Conservation (phyloP, 1,284 basidiomycete genomes). For the Leccinum subatratum region DNA sequence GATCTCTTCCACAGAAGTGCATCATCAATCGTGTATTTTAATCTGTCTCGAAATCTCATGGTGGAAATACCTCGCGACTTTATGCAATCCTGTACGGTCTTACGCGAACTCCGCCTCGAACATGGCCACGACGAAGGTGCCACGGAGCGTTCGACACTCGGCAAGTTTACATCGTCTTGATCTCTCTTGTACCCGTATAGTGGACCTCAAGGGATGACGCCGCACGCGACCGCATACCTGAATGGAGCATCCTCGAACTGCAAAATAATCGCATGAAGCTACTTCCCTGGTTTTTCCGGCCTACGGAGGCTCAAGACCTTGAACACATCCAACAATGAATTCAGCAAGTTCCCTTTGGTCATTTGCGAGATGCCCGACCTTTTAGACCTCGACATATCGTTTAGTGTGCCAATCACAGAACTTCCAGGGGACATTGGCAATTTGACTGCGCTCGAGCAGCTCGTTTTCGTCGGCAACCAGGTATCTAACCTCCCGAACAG, state of each 20-base stretch:
- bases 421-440: slow-evolving; percentile 80
- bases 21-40: slow-evolving; percentile 80
- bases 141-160: slow-evolving; percentile 77
- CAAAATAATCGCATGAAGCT: slow-evolving; percentile 92
- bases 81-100: slow-evolving; percentile 80
- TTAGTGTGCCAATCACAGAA: slow-evolving; percentile 84
- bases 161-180: slow-evolving; percentile 79
- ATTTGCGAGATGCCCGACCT: slow-evolving; percentile 74
- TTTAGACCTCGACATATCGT: slow-evolving; percentile 88
- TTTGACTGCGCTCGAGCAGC: slow-evolving; percentile 64
- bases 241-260: slow-evolving; percentile 70
- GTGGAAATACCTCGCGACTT: slow-evolving; percentile 96
- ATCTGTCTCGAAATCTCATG: slow-evolving; percentile 93
- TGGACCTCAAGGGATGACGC: slow-evolving; percentile 87
- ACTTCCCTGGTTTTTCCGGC: slow-evolving; percentile 82
- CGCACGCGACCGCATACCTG: slow-evolving; percentile 72
- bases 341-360: slow-evolving; percentile 74
- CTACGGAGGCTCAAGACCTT: slow-evolving; percentile 72
- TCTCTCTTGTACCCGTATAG: slow-evolving; percentile 89
- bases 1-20: slow-evolving; percentile 90
- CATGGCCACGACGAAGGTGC: slow-evolving; percentile 94
- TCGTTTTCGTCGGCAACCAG: slow-evolving; percentile 88
- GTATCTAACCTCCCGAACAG: slow-evolving; percentile 69
- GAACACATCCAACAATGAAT: slow-evolving; percentile 97
- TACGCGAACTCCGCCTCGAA: slow-evolving; percentile 84